A percentile compares a stretch with the other conserved stretches of the same genome.
These are phyloP conservation scores for Rubroboletus satanas DNA, from an alignment of 768 basidiomycete species.

Conservation along the genomic window DNA sequence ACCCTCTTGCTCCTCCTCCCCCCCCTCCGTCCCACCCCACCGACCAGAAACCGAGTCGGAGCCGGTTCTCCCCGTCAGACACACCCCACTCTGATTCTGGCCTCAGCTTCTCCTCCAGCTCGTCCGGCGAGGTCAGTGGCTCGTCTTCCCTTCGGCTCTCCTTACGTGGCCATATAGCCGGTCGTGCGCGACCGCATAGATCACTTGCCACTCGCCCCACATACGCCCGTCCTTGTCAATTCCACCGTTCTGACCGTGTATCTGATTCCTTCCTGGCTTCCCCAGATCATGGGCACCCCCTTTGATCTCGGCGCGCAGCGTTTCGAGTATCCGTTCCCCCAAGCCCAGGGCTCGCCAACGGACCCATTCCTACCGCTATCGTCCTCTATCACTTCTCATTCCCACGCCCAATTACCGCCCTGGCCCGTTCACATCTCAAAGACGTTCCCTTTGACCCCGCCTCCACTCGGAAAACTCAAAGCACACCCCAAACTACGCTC, in stretches of 20 bases:
- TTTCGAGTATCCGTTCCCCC: slow-evolving; percentile 33
- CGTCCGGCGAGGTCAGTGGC: slow-evolving; percentile 30
- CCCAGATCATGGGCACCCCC: slow-evolving; percentile 32
- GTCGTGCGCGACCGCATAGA: slow-evolving; percentile 5
- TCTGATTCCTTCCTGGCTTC: background rate
- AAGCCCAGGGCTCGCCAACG: slow-evolving; percentile 27
- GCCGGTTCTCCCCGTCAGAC: slow-evolving; percentile 3
- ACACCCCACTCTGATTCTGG: slow-evolving; percentile 30
- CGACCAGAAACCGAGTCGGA: background rate
- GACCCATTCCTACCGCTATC: slow-evolving; percentile 26
- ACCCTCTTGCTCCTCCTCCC: background rate
- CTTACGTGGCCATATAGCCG: slow-evolving; percentile 7
- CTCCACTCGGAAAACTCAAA: slow-evolving; percentile 26
- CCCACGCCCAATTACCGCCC: slow-evolving; percentile 22
- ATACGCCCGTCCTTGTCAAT: background rate
- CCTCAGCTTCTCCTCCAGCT: slow-evolving; percentile 29
- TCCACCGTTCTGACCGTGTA: background rate
- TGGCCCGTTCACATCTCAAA: slow-evolving; percentile 30
- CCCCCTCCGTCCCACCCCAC: background rate
- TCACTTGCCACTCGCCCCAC: slow-evolving; percentile 1
- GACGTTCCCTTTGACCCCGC: slow-evolving; percentile 28
- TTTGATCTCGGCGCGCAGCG: slow-evolving; percentile 33
- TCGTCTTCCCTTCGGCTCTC: background rate
- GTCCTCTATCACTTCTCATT: slow-evolving; percentile 18
- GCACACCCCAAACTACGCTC: slow-evolving; percentile 31